These are phyloP conservation scores for Erysiphe pulchra DNA, from an alignment of 2,329 filamentous ascomycete species.

Conservation along the genomic window DNA sequence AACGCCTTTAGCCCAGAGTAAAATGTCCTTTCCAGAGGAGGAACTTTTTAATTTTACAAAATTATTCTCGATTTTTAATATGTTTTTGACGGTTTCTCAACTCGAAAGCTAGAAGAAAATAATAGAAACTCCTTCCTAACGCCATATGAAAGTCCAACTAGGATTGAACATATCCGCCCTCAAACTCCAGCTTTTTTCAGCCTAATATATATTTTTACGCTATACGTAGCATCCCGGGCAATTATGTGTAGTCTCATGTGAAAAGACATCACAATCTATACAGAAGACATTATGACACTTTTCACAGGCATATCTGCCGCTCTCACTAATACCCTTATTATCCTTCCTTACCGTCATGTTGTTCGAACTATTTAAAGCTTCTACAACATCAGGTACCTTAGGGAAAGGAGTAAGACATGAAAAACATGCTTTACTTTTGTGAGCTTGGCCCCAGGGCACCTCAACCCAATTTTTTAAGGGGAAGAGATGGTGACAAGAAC, in stretches of 20 bases:
- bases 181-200: too few species aligned
- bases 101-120: too few species aligned
- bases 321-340: slow-evolving; percentile 51
- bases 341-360: slow-evolving; percentile 10
- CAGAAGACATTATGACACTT: slow-evolving; percentile 83
- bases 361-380: slow-evolving; percentile 1
- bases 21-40: too few species aligned
- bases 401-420: slow-evolving; percentile 57
- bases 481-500: slow-evolving; percentile 86
- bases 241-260: slow-evolving; percentile 84
- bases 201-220: too few species aligned
- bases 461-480: slow-evolving; percentile 76
- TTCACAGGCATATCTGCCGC: slow-evolving; percentile 66
- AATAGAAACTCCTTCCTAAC: too few species aligned
- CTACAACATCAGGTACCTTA: slow-evolving; percentile 4
- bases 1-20: too few species aligned
- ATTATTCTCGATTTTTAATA: too few species aligned
- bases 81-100: too few species aligned
- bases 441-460: slow-evolving; percentile 57
- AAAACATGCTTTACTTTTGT: slow-evolving; percentile 33
- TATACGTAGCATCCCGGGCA: slow-evolving; percentile 52
- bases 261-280: slow-evolving; percentile 91
- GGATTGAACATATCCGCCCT: too few species aligned
- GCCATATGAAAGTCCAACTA: too few species aligned
- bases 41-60: too few species aligned